These are phyloP conservation scores for Pseudogymnoascus sp. DNA, from an alignment of 2,329 filamentous ascomycete species.

Conservation along the genomic window DNA sequence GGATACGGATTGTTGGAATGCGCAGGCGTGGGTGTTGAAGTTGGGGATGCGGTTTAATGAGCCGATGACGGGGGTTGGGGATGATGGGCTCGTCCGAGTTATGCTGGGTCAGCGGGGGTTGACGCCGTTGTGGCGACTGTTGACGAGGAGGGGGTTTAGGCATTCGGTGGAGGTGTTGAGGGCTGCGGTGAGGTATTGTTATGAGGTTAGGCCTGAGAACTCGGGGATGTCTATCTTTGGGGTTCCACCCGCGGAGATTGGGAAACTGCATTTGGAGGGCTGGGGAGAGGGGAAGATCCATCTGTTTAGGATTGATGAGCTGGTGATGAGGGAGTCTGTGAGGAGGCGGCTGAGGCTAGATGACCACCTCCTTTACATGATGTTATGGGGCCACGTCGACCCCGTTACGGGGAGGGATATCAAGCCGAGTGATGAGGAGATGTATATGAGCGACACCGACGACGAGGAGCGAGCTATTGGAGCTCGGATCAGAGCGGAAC, in stretches of 20 bases:
- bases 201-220: constrained; percentile 20
- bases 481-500: neutral
- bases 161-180: constrained; percentile 41
- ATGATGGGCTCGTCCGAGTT: constrained; percentile 43
- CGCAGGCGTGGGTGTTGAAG: constrained; percentile 61
- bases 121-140: constrained; percentile 47
- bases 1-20: constrained; percentile 50
- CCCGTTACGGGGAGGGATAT: constrained; percentile 41
- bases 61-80: constrained; percentile 45
- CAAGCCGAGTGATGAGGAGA: constrained; percentile 40
- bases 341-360: constrained; percentile 46
- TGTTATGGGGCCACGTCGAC: constrained; percentile 55
- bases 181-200: constrained; percentile 50
- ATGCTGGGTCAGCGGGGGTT: constrained; percentile 52
- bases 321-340: constrained; percentile 47
- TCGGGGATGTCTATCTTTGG: constrained; percentile 35
- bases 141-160: constrained; percentile 46
- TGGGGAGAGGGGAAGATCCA: constrained; percentile 41
- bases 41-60: constrained; percentile 61
- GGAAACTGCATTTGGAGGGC: constrained; percentile 44
- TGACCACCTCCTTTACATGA: constrained; percentile 45
- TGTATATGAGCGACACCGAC: constrained; percentile 43
- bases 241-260: constrained; percentile 44
- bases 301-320: constrained; percentile 48
- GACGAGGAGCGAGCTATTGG: constrained; percentile 5